phyloP scores from a whole-genome alignment of 306 rosid species.

The Vachellia pachyceras region DNA sequence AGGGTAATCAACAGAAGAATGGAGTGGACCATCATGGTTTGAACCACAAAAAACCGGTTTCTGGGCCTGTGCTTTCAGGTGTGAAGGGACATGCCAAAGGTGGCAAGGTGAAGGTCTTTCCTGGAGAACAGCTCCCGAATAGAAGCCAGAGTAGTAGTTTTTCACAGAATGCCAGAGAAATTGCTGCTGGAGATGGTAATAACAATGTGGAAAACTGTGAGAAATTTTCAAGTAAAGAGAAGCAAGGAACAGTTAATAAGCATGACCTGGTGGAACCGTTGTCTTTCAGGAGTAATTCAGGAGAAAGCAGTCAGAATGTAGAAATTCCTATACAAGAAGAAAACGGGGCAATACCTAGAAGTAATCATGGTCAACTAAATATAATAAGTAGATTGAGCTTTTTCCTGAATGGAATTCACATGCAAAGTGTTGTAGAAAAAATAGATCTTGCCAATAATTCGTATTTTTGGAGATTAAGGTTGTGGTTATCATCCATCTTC shows the following conservation, averaged over 20 bases:
- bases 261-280: conserved; percentile 44
- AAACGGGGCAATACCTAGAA: conserved; percentile 43
- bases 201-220: conserved; percentile 44
- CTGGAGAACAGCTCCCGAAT: conserved; percentile 62
- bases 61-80: conserved; percentile 56
- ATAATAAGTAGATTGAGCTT: conserved; percentile 47
- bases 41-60: conserved; percentile 59
- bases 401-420: conserved; percentile 54
- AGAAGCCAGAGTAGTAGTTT: conserved; percentile 45
- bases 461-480: conserved; percentile 58
- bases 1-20: conserved; percentile 89
- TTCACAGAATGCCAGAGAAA: conserved; percentile 45
- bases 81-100: conserved; percentile 55
- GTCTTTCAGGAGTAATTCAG: conserved; percentile 47
- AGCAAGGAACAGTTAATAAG: conserved; percentile 53
- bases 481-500: conserved; percentile 50
- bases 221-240: conserved; percentile 59
- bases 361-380: conserved; percentile 49
- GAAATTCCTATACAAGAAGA: conserved; percentile 56
- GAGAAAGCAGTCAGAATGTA: conserved; percentile 42
- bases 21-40: conserved; percentile 62
- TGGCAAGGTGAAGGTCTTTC: conserved; percentile 60
- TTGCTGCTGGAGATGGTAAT: conserved; percentile 49
- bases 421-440: conserved; percentile 54
- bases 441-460: conserved; percentile 59